These are phyloP conservation scores for Podospora comata DNA, from an alignment of 495 filamentous ascomycete species.

Conservation along the genomic window DNA sequence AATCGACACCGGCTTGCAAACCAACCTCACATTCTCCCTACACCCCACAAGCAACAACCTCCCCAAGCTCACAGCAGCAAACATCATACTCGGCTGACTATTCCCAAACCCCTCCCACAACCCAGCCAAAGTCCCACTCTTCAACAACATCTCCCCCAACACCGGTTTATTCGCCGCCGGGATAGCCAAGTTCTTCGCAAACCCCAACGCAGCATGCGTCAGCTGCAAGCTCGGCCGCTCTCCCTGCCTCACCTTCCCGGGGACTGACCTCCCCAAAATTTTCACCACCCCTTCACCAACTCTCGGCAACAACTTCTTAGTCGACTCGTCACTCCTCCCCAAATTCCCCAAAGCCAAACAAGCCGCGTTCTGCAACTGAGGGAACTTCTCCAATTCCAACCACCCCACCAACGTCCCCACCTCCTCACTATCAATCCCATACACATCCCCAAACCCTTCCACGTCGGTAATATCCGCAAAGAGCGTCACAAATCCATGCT, in stretches of 20 bases:
- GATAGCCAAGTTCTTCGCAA: constrained; percentile 77
- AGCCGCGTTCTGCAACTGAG: constrained; percentile 65
- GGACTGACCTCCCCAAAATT: constrained; percentile 44
- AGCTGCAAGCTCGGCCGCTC: constrained; percentile 42
- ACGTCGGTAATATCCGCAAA: constrained; percentile 61
- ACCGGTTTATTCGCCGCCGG: constrained; percentile 57
- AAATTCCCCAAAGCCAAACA: constrained; percentile 76
- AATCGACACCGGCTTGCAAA: constrained; percentile 33
- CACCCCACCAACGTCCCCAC: constrained; percentile 48
- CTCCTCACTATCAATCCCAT: constrained; percentile 41
- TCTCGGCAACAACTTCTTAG: constrained; percentile 53
- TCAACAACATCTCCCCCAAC: constrained; percentile 47
- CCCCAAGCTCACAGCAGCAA: constrained; percentile 62
- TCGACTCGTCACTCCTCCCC: constrained; percentile 65
- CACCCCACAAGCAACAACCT: constrained; percentile 63
- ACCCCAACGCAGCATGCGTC: constrained; percentile 65
- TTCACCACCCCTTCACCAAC: constrained; percentile 56
- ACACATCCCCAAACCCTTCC: constrained; percentile 12
- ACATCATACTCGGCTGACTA: constrained; percentile 62
- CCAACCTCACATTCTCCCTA: constrained; percentile 51
- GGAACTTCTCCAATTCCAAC: constrained; percentile 32
- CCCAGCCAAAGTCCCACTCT: constrained; percentile 49
- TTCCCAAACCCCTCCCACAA: constrained; percentile 57
- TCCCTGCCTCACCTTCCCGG: neutral
- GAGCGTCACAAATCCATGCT: constrained; percentile 53